Conservation (phyloP, 805 yeast species). For the Monosporozyma aerobia region DNA sequence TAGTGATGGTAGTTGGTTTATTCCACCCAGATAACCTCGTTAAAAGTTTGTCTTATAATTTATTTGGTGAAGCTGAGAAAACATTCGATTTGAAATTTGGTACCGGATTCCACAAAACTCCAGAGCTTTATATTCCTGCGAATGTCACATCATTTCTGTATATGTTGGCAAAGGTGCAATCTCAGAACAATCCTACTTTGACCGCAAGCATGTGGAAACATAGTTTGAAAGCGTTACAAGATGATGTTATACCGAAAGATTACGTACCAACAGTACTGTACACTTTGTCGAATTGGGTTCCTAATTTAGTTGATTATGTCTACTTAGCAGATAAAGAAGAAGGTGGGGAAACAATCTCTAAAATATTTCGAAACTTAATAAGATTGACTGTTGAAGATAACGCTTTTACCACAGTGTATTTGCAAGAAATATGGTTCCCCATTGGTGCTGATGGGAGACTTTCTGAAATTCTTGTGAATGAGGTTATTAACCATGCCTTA, state of each 20-base stretch:
- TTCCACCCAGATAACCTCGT: slow-evolving; percentile 51
- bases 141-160: slow-evolving; percentile 55
- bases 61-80: slow-evolving; percentile 53
- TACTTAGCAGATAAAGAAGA: slow-evolving; percentile 43
- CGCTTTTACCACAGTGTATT: slow-evolving; percentile 42
- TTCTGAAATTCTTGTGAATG: slow-evolving; percentile 54
- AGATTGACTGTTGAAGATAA: slow-evolving; percentile 44
- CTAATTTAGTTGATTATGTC: slow-evolving; percentile 51
- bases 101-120: slow-evolving; percentile 42
- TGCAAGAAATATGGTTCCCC: slow-evolving; percentile 58
- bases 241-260: slow-evolving; percentile 14
- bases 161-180: slow-evolving; percentile 46
- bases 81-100: slow-evolving; percentile 56
- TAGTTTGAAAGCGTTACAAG: slow-evolving; percentile 19
- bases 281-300: slow-evolving; percentile 60
- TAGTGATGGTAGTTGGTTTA: slow-evolving; percentile 60
- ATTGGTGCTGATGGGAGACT: slow-evolving; percentile 54
- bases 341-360: slow-evolving; percentile 54
- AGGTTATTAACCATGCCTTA: slow-evolving; percentile 61
- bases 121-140: slow-evolving; percentile 58
- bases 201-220: slow-evolving; percentile 44
- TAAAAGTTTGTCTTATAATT: slow-evolving; percentile 51
- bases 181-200: slow-evolving; percentile 46
- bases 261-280: slow-evolving; percentile 19
- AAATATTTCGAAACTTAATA: slow-evolving; percentile 53